Evolutionary conservation across 805 yeast species (phyloP), one percentile per base, ranked within the genome.

Genomic region (Spathaspora gorwiae): DNA sequence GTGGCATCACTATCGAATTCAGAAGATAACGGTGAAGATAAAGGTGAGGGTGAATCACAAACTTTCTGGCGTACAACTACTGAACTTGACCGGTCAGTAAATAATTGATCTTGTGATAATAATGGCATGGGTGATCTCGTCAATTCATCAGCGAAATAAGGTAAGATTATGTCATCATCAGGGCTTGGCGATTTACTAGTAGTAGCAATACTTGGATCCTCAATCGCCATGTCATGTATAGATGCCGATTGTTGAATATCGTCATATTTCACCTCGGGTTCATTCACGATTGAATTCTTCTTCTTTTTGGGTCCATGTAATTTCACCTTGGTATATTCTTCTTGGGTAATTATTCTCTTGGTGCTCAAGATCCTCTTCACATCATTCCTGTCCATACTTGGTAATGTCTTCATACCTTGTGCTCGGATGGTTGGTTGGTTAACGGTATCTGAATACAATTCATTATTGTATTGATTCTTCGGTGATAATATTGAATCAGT

Each of bases 311-410:
- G 52, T 1, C 65, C 66, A 8, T 59, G 57, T 11, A 62, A 47
- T 49, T 72, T 71, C 35, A 68, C 52, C 15, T 59, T 56, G 2
- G 69, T 51, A 46, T 68, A 70, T 42, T 70, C 76, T 31, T 70
- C 74, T 42, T 68, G 72, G 7, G 68, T 62, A 37, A 72, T 62
- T 7, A 65, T 66, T 34, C 62, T 59, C 45, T 69, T 70, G 43
- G 70, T 58, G 46, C 56, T 63, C 54, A 70, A 54, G 31, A 73
- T 72, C 46, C 63, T 60, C 50, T 67, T 63, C 8, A 73, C 71
- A 44, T 73, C 78, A 37, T 70, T 69, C 12, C 64, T 59, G 47
- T 72, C 75, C 77, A 73, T 73, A 50, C 77, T 72, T 39, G 79
- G 78, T 39, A 73, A 62, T 2, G 77, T 72, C 46, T 66, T 71